These are phyloP conservation scores for Sherardia arvensis DNA, from an alignment of 257 asterid genomes.

Conservation along the genomic window DNA sequence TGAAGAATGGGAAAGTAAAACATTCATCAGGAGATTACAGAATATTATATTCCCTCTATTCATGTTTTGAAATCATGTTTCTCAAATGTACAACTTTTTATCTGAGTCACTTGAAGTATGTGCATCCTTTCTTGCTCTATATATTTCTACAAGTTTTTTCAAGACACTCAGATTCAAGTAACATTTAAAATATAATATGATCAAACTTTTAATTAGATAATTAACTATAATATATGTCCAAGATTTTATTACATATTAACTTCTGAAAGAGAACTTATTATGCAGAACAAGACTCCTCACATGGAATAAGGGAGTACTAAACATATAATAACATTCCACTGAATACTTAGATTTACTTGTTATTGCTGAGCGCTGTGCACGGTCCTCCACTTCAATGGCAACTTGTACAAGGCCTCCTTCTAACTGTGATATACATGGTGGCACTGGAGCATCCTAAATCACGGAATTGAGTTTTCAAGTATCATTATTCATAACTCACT, in stretches of 20 bases:
- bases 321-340: neutral
- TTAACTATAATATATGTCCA: neutral
- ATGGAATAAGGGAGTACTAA: neutral
- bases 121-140: neutral
- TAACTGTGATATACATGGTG: slow-evolving; percentile 95
- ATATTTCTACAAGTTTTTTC: neutral
- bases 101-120: neutral
- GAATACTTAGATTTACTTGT: slow-evolving; percentile 44
- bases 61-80: neutral
- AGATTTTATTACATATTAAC: neutral
- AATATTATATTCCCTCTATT: neutral
- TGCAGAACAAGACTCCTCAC: neutral
- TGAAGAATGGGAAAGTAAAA: neutral
- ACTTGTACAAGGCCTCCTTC: slow-evolving; percentile 99
- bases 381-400: slow-evolving; percentile 98
- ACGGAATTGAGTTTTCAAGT: neutral
- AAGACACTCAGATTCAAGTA: no score
- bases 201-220: neutral
- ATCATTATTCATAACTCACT: neutral
- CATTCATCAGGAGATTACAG: neutral
- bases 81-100: neutral
- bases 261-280: neutral
- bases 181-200: neutral
- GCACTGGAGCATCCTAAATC: slow-evolving; percentile 96
- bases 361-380: slow-evolving; percentile 92